Evolutionary conservation across 2,329 filamentous ascomycete genomes (phyloP), one percentile per base, ranked within the genome.

Genomic region (Byssochlamys sp.): DNA sequence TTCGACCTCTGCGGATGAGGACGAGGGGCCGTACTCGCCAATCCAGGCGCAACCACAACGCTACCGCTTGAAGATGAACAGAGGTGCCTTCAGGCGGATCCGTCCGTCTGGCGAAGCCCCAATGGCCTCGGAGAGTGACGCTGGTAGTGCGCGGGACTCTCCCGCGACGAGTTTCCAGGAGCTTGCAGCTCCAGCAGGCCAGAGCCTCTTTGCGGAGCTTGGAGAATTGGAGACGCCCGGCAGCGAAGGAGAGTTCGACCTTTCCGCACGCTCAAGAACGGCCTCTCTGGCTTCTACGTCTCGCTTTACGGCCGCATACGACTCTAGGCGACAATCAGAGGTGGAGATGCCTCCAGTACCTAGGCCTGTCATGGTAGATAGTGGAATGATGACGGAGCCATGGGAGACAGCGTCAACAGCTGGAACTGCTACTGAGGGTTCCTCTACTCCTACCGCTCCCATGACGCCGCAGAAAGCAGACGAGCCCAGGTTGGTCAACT

Each of bases 151-250:
- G 4, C 77, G 76, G 58, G 77, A 81, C 60, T 80, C 77, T n/a
- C 81, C 81, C 10, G 79, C 80, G 9, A 69, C 77, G 28, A 82
- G 79, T 64, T 76, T 81, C 62, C 74, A 75, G 58, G 76, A 74
- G 55, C 68, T 74, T 31, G 74, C 72, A 49, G 77, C 76, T n/a
- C 73, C 76, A 54, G 77, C 77, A 61, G 81, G 84, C 14, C 89
- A 96, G 76, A 97, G 88, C 67, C 78, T 99, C 54, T 95, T 94
- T 70, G 91, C 91, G 48, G 94, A 99, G 73, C 81, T 99, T 49
- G 90, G 88, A 55, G 89, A 90, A 63, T 77, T 96, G 50, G 87
- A 84, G 60, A 84, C 84, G 57, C 78, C 68, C 62, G 87, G 88
- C 63, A 89, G 90, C 61, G 88, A 90, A 59, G 86, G 87, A 60